Evolutionary conservation across 1,139 yeast species (phyloP).

Genomic region (Keqinozyma sinolaborantium): DNA sequence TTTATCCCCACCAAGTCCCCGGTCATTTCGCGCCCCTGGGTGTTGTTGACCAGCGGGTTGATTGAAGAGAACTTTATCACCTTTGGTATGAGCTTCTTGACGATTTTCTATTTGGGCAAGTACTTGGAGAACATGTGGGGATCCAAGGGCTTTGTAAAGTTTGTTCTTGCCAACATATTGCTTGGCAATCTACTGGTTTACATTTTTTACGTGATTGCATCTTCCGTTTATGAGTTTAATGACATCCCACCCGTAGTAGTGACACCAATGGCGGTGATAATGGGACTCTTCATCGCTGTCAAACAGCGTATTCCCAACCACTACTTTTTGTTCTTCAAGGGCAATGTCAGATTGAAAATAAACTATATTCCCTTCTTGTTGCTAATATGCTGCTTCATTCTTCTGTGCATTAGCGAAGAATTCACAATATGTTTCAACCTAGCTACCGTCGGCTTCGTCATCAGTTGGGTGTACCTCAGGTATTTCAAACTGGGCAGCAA

Average conservation of each 20-base stretch:
- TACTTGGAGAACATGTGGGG: conserved; percentile 41
- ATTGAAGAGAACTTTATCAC: conserved; percentile 33
- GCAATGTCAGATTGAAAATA: conserved; percentile 35
- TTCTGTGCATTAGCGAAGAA: conserved; percentile 25
- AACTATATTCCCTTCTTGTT: conserved; percentile 35
- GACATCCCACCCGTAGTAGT: conserved; percentile 38
- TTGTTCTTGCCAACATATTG: conserved; percentile 19
- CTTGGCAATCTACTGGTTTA: conserved; percentile 32
- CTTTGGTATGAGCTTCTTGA: conserved; percentile 19
- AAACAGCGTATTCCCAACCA: conserved; percentile 44
- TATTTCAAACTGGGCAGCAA: conserved; percentile 39
- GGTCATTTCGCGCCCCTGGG: conserved; percentile 37
- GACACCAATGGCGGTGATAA: conserved; percentile 34
- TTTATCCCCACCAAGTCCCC: conserved; percentile 39
- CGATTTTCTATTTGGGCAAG: conserved; percentile 33
- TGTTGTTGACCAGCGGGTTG: conserved; percentile 29
- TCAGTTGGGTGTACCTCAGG: conserved; percentile 41
- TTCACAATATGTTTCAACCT: conserved; percentile 24
- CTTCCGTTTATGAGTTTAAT: conserved; percentile 19
- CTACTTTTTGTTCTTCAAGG: conserved; percentile 38
- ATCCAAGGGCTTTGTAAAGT: conserved; percentile 26
- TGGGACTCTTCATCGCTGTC: conserved; percentile 41
- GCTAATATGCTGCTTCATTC: conserved; percentile 13
- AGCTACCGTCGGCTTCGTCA: conserved; percentile 26
- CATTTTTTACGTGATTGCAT: conserved; percentile 30